Base-by-base conservation (phyloP, 306 rosid genomes). In the Corylus avellana region DNA sequence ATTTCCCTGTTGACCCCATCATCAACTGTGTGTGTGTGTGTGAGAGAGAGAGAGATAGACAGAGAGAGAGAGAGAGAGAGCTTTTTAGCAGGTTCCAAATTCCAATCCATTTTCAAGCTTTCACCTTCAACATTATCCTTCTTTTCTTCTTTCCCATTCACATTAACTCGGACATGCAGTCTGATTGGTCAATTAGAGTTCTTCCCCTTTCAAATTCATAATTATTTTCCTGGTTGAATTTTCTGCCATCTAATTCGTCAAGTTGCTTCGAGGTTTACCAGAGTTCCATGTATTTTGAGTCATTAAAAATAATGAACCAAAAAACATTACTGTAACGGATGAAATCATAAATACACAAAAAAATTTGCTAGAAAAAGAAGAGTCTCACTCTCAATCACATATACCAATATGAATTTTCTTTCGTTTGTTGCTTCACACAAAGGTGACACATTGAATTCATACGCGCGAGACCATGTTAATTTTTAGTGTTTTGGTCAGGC, bases 1-100 rank as follows among this genome's bases (percentile, higher is more conserved):
- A 84, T 84, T 84, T 17, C 69, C 9, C 71, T 56, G 54, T 84
- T 80, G 82, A 80, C 84, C 76, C 74, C 84, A 80, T 84, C 82
- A 66, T 80, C 54, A 49, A 56, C 77, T 32, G 56, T 61, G 18
- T 37, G 18, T 64, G 70, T 1, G 8, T 12, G 13, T 20, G 66
- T 9, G 7, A 25, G 66, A 58, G 66, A 59, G 66, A 22, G 64
- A 25, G 39, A 58, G 66, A 59, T 37, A 22, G 64, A 20, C 32
- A 58, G 35, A 10, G 35, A 37, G 42, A 29, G 32, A 29, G 32
- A 29, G 32, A 32, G 35, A 32, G 35, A 32, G 35, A 32, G 35
- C 29, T 25, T 58, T 59, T 25, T 11, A 25, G 37, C 37, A 59
- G 35, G 6, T 59, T 25, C 37, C 39, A 4, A 42, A 5, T 22